phyloP scores from a whole-genome alignment of 129 eudicot genomes.

The Sambucus nigra region DNA sequence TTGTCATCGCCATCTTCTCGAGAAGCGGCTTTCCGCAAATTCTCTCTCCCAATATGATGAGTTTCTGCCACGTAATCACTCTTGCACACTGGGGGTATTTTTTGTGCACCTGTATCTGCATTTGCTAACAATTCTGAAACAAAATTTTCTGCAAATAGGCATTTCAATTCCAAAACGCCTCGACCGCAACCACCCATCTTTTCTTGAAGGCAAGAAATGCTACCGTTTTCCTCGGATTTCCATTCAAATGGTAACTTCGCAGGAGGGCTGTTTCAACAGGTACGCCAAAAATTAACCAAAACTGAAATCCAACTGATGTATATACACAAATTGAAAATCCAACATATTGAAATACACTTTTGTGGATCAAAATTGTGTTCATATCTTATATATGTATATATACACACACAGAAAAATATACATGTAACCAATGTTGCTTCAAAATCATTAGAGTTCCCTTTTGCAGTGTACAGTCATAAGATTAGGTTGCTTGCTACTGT shows the following conservation, averaged over 20 bases:
- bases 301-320: too few species aligned
- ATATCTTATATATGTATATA: too few species aligned
- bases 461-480: too few species aligned
- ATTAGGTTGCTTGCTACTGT: too few species aligned
- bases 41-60: slow-evolving; percentile 5
- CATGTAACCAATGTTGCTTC: too few species aligned
- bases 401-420: too few species aligned
- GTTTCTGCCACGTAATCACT: slow-evolving; percentile 14
- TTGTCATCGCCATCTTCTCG: slow-evolving; percentile 24
- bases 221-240: slow-evolving; percentile 53
- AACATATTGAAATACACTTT: too few species aligned
- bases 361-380: too few species aligned
- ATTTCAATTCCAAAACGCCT: slow-evolving; percentile 35
- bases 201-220: slow-evolving; percentile 58
- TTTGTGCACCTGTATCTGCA: slow-evolving; percentile 25
- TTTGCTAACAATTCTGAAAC: slow-evolving; percentile 30
- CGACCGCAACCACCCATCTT: slow-evolving; percentile 57
- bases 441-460: too few species aligned
- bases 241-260: slow-evolving; percentile 28
- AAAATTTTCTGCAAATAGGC: slow-evolving; percentile 8
- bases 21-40: background rate
- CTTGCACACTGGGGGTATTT: slow-evolving; percentile 16
- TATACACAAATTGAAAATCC: too few species aligned
- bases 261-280: background rate
- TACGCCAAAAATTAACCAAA: too few species aligned